A percentile compares a stretch with the other conserved stretches of the same genome.
Evolutionary conservation across 2,329 filamentous ascomycete species (phyloP).

Genomic region (Penicillium verrucosum): DNA sequence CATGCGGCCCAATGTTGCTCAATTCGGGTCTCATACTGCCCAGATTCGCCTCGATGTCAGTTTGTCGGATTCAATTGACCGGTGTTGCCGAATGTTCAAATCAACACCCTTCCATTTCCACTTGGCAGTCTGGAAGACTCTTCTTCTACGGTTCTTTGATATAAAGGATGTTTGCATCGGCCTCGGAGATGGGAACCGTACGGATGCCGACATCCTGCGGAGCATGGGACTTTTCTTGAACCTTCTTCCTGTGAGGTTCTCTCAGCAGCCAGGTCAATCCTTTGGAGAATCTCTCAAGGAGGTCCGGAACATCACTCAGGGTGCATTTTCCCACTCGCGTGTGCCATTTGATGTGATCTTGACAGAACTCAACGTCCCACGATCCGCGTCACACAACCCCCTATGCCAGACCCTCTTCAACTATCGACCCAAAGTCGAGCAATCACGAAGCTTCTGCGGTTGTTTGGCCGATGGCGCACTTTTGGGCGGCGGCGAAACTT

Average conservation of each 20-base stretch:
- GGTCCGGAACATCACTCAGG: constrained; percentile 26
- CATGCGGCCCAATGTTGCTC: constrained; percentile 8
- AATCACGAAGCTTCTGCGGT: constrained; percentile 27
- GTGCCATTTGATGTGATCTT: constrained; percentile 53
- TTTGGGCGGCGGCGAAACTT: constrained; percentile 20
- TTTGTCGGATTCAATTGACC: constrained; percentile 11
- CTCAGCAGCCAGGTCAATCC: constrained; percentile 11
- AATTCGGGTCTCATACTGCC: constrained; percentile 10
- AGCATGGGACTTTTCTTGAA: constrained; percentile 52
- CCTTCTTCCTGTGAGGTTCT: constrained; percentile 47
- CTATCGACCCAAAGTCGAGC: constrained; percentile 40
- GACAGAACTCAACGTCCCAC: constrained; percentile 40
- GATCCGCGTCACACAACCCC: constrained; percentile 43
- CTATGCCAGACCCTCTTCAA: constrained; percentile 53
- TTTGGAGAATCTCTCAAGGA: constrained; percentile 34
- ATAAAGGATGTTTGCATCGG: constrained; percentile 48
- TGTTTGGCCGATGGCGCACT: constrained; percentile 12
- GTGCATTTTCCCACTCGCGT: constrained; percentile 42
- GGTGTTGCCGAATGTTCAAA: constrained; percentile 21
- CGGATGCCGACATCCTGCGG: constrained; percentile 27
- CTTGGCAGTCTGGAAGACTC: constrained; percentile 40
- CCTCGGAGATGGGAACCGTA: constrained; percentile 46
- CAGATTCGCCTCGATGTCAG: constrained; percentile 5
- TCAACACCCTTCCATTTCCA: constrained; percentile 49
- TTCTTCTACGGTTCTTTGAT: constrained; percentile 38